Evolutionary conservation across 164 flowering plant genomes (phyloP).

Genomic region (Vitis riparia): DNA sequence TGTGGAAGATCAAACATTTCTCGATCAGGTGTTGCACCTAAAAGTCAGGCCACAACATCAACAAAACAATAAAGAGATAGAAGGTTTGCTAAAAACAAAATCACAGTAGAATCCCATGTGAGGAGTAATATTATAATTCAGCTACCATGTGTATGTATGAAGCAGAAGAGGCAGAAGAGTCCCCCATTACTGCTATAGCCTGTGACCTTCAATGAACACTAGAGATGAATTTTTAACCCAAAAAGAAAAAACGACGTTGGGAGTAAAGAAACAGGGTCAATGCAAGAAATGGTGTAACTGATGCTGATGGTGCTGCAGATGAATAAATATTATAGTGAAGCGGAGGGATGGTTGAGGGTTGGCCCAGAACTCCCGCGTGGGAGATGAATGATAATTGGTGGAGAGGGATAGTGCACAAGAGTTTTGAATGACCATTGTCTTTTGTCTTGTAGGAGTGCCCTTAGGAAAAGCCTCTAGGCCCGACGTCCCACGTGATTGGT

Average conservation of each 20-base stretch:
- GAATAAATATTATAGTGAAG: background rate
- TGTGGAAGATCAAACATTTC: constrained; percentile 74
- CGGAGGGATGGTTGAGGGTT: constrained; percentile 12
- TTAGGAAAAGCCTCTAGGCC: constrained; percentile 8
- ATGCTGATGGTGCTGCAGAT: too few species aligned
- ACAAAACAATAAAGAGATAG: too few species aligned
- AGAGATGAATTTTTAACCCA: too few species aligned
- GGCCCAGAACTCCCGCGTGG: constrained; percentile 56
- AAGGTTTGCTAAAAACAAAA: background rate
- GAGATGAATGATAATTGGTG: constrained; percentile 53
- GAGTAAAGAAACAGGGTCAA: too few species aligned
- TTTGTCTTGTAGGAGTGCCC: constrained; percentile 28
- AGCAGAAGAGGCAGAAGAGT: constrained; percentile 33
- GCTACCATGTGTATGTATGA: constrained; percentile 61
- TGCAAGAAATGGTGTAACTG: too few species aligned
- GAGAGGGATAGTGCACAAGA: constrained; percentile 59
- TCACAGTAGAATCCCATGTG: too few species aligned
- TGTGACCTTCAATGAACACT: too few species aligned
- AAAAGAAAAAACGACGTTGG: too few species aligned
- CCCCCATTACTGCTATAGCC: constrained; percentile 33
- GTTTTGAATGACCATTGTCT: constrained; percentile 38
- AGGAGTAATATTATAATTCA: too few species aligned
- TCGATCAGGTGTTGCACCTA: constrained; percentile 94
- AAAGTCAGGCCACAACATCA: background rate
- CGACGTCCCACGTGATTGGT: constrained; percentile 34